Conservation (phyloP, 2,329 filamentous ascomycete species). For the Xylariaceae sp. region DNA sequence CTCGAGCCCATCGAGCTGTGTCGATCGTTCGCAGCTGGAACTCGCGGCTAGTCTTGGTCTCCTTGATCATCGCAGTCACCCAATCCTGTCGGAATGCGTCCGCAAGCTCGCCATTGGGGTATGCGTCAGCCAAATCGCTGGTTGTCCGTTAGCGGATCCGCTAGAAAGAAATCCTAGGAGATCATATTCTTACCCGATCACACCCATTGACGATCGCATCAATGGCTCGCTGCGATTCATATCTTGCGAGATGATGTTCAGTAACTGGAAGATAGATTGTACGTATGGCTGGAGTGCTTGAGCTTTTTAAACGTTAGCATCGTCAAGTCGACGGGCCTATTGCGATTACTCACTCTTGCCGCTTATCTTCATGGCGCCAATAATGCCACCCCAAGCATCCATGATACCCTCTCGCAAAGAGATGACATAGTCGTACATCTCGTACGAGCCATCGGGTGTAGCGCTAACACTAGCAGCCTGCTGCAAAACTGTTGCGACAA, state of each 20-base stretch:
- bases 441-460: constrained; percentile 78
- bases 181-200: constrained; percentile 75
- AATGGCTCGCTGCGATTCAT: constrained; percentile 88
- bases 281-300: constrained; percentile 76
- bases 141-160: constrained; percentile 34
- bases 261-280: constrained; percentile 81
- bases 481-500: constrained; percentile 92
- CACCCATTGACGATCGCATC: constrained; percentile 93
- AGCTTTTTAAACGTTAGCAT: constrained; percentile 52
- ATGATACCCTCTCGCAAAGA: constrained; percentile 96
- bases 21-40: constrained; percentile 84
- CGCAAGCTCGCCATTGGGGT: constrained; percentile 85
- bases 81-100: constrained; percentile 88
- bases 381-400: constrained; percentile 98
- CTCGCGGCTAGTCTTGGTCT: constrained; percentile 87
- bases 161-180: constrained; percentile 10
- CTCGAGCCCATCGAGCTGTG: constrained; percentile 94
- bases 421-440: constrained; percentile 96
- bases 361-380: constrained; percentile 87
- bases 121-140: constrained; percentile 92
- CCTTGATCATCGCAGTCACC: constrained; percentile 87
- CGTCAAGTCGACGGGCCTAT: neutral
- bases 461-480: constrained; percentile 85
- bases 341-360: constrained; percentile 64
- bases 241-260: constrained; percentile 79